Percentiles rank a stretch among this genome's conserved stretches.
Evolutionary conservation across 106 monocot species (phyloP).

Genomic region (Alisma plantagoaquatica): DNA sequence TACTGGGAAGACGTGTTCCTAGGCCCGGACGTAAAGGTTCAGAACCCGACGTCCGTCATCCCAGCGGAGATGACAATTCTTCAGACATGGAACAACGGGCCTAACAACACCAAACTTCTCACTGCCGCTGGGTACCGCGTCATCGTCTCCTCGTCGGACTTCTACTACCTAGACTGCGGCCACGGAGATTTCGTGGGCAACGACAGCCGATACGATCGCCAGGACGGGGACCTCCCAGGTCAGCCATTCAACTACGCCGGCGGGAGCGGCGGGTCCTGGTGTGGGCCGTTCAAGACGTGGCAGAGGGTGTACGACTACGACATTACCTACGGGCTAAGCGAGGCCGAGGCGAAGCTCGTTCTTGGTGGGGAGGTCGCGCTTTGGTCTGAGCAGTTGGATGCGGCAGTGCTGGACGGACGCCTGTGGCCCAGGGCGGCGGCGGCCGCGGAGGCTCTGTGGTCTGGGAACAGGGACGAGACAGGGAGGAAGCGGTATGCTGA

Average conservation of each 20-base stretch:
- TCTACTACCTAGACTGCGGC: constrained; percentile 95
- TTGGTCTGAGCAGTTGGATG: constrained; percentile 88
- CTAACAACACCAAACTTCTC: constrained; percentile 62
- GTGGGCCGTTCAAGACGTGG: constrained; percentile 88
- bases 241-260: constrained; percentile 43
- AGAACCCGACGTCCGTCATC: constrained; percentile 9
- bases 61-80: constrained; percentile 57
- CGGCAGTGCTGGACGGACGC: constrained; percentile 49
- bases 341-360: constrained; percentile 53
- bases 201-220: constrained; percentile 72
- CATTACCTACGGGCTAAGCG: constrained; percentile 52
- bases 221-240: too few species aligned
- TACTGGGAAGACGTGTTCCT: constrained; percentile 89
- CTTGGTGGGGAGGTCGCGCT: constrained; percentile 95
- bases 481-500: constrained; percentile 68
- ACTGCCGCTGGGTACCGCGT: constrained; percentile 58
- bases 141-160: constrained; percentile 76
- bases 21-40: constrained; percentile 34
- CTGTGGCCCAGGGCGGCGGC: constrained; percentile 84
- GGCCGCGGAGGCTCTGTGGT: constrained; percentile 82
- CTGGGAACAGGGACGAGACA: constrained; percentile 44
- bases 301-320: constrained; percentile 90
- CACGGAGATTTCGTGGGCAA: constrained; percentile 83
- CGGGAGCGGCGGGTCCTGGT: constrained; percentile 76
- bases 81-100: constrained; percentile 92